Evolutionary conservation across 225 moss, liverwort and hornwort genomes (phyloP), one percentile per base, ranked within the genome.

Genomic region (Sphagnum tenellum): DNA sequence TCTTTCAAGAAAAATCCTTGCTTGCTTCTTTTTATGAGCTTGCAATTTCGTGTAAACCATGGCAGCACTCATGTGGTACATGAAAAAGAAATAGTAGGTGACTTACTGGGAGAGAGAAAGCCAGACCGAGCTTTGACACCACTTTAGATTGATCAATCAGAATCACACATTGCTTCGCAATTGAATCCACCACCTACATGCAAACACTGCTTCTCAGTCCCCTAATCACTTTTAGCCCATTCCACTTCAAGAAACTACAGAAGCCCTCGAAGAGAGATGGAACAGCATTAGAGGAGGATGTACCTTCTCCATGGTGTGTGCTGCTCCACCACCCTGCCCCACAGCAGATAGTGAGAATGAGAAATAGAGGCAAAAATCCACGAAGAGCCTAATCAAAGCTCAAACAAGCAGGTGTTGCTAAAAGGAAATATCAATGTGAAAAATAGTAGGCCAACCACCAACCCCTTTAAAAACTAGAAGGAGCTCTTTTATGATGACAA

Each of bases 251-350:
- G 44, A 59, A 29, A 29, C 29, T 29, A 29, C 29, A 29, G 29
- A 29, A 29, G 29, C 29, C 29, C 29, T 29, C 1, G 29, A 29
- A 29, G 29, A 29, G 29, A 29, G 29, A 29, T 29, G 29, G 29
- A 29, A 29, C 29, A 29, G 29, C 29, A 29, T 29, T 9, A 52
- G 52, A 5, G 9, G 52, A 52, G 52, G 9, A 61, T 61, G 49
- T 62, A 77, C 83, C 89, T 95, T 95, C 67, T 95, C 94, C 88
- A 95, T 79, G 49, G 94, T 95, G 79, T 95, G 94, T 3, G 94
- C 94, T 48, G 94, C 94, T 64, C 91, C 91, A 64, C 94, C 94
- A 58, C 94, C 94, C 83, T 83, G 83, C 69, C 52, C 3, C 8
- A 3, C 54, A 11, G 56, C 4, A 53, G 9, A 67, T 3, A 4